Evolutionary conservation across 2,329 filamentous ascomycete genomes (phyloP), one percentile per base, ranked within the genome.

Genomic region (Exophiala sp.): DNA sequence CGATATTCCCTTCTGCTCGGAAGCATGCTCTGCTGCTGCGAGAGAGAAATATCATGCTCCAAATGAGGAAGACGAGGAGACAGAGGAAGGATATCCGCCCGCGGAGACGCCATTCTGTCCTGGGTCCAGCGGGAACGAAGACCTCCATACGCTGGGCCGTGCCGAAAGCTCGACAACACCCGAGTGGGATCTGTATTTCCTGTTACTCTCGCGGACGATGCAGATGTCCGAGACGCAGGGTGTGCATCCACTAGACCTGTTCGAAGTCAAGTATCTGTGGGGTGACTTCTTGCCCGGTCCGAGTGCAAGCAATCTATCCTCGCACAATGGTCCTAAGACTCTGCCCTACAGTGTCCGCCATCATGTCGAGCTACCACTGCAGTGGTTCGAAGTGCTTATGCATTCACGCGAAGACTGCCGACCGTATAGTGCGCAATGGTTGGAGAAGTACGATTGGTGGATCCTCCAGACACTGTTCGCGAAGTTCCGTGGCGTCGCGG

Each of bases 401-500:
- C 57, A 60, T 24, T 59, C 57, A 20, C 43, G 53, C n/a, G 36
- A 45, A 10, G 35, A 80, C 45, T 71, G 84, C 44, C 79, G 84
- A 62, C 80, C 83, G 12, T 86, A 84, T 63, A 71, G 72, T 21
- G 43, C 61, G 2, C 14, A 40, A 2, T 65, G 64, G 35, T 61
- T 77, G 6, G 55, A 61, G 1, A 65, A 61, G 10, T 76, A 72
- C 58, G 75, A 78, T 55, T 75, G 72, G 43, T 78, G 75, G 75
- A 80, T 96, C 12, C 81, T 95, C 66, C 96, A 97, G 71, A 96
- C 91, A 0, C 78, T 96, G 4, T 95, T 92, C 69, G 84, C 88
- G 61, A 97, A 97, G 69, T 95, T 96, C 70, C 83, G 94, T 20
- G 94, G 90, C 48, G 96, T 91, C 0, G 94, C 94, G 0, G 95